Conservation (phyloP, 2,329 filamentous ascomycete genomes). For the Colletotrichum lindemuthianum region DNA sequence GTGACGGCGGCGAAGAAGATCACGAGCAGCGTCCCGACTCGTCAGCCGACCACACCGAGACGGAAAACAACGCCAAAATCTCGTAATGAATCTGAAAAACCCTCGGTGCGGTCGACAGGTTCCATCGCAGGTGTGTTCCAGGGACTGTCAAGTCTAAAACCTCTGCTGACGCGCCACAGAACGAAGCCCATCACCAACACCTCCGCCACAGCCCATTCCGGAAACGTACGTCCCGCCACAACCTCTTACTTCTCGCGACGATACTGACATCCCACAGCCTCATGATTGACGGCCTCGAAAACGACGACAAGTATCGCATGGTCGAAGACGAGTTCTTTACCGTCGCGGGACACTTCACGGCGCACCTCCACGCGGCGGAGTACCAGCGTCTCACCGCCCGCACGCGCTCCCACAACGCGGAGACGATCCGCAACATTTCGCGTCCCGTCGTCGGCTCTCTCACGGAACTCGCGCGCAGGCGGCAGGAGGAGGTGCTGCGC, state of each 20-base stretch:
- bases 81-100: not conserved
- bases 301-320: constrained; percentile 83
- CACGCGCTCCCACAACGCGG: constrained; percentile 64
- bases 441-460: constrained; percentile 59
- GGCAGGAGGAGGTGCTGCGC: constrained; percentile 48
- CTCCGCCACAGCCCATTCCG: constrained; percentile 57
- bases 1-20: constrained; percentile 8
- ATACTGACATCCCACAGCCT: constrained; percentile 50
- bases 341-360: constrained; percentile 75
- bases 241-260: not conserved
- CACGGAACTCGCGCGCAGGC: constrained; percentile 48
- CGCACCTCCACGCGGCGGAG: constrained; percentile 80
- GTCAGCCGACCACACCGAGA: not conserved
- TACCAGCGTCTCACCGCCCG: constrained; percentile 74
- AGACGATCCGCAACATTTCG: constrained; percentile 60
- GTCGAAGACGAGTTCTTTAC: constrained; percentile 83
- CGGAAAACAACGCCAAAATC: not conserved
- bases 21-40: not conserved
- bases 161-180: constrained; percentile 27
- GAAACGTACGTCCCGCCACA: constrained; percentile 52
- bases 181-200: constrained; percentile 60
- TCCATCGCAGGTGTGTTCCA: constrained; percentile 2
- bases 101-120: constrained; percentile 1
- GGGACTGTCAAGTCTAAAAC: no score
- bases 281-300: constrained; percentile 71